Evolutionary conservation across 257 asterid species (phyloP), one percentile per base, ranked within the genome.

Genomic region (Solanum pimpinellifolium): DNA sequence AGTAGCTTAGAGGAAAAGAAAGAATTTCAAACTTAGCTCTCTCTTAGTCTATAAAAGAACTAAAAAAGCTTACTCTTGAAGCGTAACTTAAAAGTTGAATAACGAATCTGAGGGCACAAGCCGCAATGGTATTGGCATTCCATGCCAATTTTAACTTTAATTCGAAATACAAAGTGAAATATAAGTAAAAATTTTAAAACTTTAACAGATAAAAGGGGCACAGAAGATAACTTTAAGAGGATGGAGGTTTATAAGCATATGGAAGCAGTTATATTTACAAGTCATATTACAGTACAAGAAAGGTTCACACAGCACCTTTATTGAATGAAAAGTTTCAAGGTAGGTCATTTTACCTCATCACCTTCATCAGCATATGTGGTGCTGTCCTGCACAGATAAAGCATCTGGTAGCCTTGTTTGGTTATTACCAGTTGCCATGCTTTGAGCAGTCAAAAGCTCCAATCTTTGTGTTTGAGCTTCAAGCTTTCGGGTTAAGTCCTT

Each of bases 381-480:
- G 69, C 46, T 49, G 87, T 87, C 91, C 49, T 91, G 98, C 37
- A 85, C 91, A 85, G 87, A 42, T 59, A 59, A 73, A 60, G 73
- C 83, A 84, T 93, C 96, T 59, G 89, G 87, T 89, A 72, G 93
- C 89, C 95, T 95, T 72, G 86, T 89, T 85, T 87, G 94, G 85
- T 87, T 70, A 86, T 86, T 95, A 85, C 90, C 98, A 74, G 76
- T 91, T 84, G 92, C 93, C 98, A 94, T 94, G 91, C 94, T 97
- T 93, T 94, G 98, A 87, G 99, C 91, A 56, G 92, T 96, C 91
- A 96, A 91, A 85, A 97, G 96, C 90, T 97, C 99, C 89, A 96
- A 92, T 91, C 96, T 96, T 89, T 97, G 99, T 78, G 99, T 97
- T 91, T 97, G 99, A 91, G 89, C 90, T 92, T 94, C 99, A 92